A percentile compares a stretch with the other conserved stretches of the same genome.
Conservation (phyloP, 1,139 yeast genomes). For the Saccharomycopsis hybrid region DNA sequence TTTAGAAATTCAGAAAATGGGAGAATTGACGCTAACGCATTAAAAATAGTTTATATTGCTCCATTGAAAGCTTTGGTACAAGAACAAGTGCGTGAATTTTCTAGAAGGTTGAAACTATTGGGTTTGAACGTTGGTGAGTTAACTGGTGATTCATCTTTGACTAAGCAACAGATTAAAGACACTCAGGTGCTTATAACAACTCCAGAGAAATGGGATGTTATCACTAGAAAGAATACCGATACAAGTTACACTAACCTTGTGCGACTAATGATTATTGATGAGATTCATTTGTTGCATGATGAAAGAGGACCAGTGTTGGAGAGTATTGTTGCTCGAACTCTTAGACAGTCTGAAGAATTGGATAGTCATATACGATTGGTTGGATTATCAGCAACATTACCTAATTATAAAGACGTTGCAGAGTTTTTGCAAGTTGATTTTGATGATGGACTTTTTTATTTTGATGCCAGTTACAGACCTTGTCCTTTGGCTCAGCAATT, state of each 20-base stretch:
- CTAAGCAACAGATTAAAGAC: constrained; percentile 70
- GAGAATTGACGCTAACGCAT: constrained; percentile 63
- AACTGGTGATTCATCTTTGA: constrained; percentile 96
- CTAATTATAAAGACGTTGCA: constrained; percentile 91
- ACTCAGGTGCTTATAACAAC: constrained; percentile 95
- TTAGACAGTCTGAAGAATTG: constrained; percentile 87
- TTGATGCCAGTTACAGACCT: constrained; percentile 81
- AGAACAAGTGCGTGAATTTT: constrained; percentile 88
- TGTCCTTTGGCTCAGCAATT: constrained; percentile 89
- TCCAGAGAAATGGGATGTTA: constrained; percentile 99
- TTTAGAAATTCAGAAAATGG: constrained; percentile 41
- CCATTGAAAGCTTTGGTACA: constrained; percentile 97
- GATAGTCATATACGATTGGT: constrained; percentile 93
- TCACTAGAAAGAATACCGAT: constrained; percentile 72
- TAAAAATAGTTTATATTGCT: constrained; percentile 90
- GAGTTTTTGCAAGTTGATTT: constrained; percentile 84
- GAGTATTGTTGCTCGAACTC: constrained; percentile 89
- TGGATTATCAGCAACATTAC: constrained; percentile 96
- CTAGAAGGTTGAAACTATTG: constrained; percentile 71
- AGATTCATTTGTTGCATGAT: constrained; percentile 93
- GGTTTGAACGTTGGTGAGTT: constrained; percentile 83
- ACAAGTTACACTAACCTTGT: constrained; percentile 84
- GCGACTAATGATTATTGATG: constrained; percentile 83
- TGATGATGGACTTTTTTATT: constrained; percentile 56
- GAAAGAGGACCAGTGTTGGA: constrained; percentile 98